Evolutionary conservation across 169 alveolate species (phyloP).

Genomic region (Cryptosporidium parvum): DNA sequence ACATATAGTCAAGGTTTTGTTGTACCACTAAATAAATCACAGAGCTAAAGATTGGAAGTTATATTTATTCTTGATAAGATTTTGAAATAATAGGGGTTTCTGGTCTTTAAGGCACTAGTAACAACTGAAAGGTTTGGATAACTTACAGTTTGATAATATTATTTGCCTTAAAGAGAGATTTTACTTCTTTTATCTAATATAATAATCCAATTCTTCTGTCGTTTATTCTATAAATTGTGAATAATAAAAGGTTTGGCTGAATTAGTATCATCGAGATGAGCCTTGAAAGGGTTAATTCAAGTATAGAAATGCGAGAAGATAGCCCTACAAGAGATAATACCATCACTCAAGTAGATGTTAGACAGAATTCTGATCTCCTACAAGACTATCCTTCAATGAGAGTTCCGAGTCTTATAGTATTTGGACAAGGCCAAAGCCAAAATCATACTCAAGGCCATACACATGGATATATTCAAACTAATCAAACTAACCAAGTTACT

Average conservation of each 20-base stretch:
- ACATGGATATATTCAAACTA: conserved; percentile 11
- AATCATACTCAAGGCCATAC: not conserved
- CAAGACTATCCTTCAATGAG: not conserved
- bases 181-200: not conserved
- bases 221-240: not conserved
- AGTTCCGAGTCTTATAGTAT: not conserved
- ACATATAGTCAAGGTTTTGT: not conserved
- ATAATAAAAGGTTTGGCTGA: not conserved
- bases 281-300: conserved; percentile 2
- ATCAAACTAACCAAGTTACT: not conserved
- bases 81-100: not conserved
- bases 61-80: not conserved
- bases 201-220: not conserved
- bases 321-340: conserved; percentile 11
- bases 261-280: not conserved
- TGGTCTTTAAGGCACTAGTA: not conserved
- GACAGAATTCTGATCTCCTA: conserved; percentile 9
- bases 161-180: not conserved
- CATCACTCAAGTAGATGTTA: not conserved
- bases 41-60: not conserved
- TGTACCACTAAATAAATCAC: not conserved
- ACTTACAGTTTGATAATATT: not conserved
- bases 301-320: conserved; percentile 9
- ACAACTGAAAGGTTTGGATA: not conserved
- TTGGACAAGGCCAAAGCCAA: not conserved